Conservation (phyloP, 805 yeast genomes). For the Blastobotrys chiropterorum region DNA sequence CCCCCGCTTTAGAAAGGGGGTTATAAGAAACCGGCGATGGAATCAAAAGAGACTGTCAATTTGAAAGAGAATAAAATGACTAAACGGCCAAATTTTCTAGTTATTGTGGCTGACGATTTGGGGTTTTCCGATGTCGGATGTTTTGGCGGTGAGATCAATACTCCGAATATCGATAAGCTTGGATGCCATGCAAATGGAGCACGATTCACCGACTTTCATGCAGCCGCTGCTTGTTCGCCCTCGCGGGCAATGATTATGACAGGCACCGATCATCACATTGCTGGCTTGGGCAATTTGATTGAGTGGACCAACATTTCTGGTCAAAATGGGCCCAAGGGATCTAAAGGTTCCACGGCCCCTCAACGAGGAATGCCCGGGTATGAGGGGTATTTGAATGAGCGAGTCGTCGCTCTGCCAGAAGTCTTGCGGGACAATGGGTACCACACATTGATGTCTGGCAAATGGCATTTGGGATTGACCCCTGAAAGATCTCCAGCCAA, state of each 20-base stretch:
- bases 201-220: conserved; percentile 51
- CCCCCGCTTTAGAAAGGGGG: too few relatives aligned
- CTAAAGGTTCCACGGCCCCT: conserved; percentile 2
- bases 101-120: conserved; percentile 56
- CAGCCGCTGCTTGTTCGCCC: conserved; percentile 62
- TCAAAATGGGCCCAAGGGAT: neutral
- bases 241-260: conserved; percentile 55
- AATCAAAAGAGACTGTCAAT: too few relatives aligned
- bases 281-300: conserved; percentile 55
- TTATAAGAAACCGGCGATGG: too few relatives aligned
- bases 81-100: conserved; percentile 41
- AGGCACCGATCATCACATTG: conserved; percentile 58
- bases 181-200: conserved; percentile 37
- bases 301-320: conserved; percentile 30
- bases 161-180: conserved; percentile 45
- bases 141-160: conserved; percentile 48
- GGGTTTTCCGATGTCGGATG: conserved; percentile 52
- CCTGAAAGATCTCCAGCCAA: conserved; percentile 43
- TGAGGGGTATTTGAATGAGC: conserved; percentile 47
- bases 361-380: conserved; percentile 46
- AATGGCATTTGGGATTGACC: conserved; percentile 53
- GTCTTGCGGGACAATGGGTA: conserved; percentile 44
- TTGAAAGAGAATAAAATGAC: too few relatives aligned
- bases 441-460: conserved; percentile 48
- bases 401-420: conserved; percentile 50